Percentiles rank a stretch among this genome's conserved stretches.
Evolutionary conservation across 2,329 filamentous ascomycete species (phyloP).

Genomic region (Calycina herbarum): DNA sequence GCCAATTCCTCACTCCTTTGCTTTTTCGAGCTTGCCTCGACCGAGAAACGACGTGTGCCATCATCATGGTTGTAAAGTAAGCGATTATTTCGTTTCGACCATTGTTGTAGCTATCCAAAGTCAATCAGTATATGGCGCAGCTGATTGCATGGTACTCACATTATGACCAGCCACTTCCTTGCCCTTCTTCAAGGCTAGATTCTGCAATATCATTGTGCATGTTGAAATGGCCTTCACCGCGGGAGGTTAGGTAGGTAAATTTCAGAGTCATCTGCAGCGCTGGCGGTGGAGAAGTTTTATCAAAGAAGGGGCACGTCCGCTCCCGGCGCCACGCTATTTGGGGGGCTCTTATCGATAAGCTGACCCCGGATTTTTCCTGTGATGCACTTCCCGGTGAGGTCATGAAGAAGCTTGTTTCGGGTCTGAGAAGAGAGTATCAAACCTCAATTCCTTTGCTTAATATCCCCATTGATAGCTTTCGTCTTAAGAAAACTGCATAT

Average conservation of each 20-base stretch:
- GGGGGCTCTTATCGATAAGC: conserved; percentile 17
- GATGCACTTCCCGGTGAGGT: too few species aligned
- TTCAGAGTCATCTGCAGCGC: background rate
- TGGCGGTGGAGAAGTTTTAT: background rate
- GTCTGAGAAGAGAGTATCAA: too few species aligned
- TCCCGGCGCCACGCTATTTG: background rate
- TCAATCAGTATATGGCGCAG: conserved; percentile 15
- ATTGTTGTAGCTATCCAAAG: conserved; percentile 31
- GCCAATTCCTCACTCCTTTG: conserved; percentile 33
- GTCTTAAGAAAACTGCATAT: too few species aligned
- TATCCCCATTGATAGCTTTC: too few species aligned
- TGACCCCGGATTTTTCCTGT: background rate
- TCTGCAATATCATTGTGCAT: conserved; percentile 38
- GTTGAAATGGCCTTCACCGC: conserved; percentile 26
- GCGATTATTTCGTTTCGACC: conserved; percentile 25
- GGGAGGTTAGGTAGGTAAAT: conserved; percentile 15
- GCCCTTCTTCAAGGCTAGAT: conserved; percentile 36
- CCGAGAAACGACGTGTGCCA: conserved; percentile 20
- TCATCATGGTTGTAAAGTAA: conserved; percentile 11
- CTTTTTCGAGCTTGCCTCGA: conserved; percentile 18
- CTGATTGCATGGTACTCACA: conserved; percentile 30
- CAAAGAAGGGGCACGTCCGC: background rate
- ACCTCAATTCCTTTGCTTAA: too few species aligned
- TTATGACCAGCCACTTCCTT: conserved; percentile 36
- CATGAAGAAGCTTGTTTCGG: too few species aligned